Conservation (phyloP, 2,329 filamentous ascomycete genomes). For the Ascosphaera aggregata region DNA sequence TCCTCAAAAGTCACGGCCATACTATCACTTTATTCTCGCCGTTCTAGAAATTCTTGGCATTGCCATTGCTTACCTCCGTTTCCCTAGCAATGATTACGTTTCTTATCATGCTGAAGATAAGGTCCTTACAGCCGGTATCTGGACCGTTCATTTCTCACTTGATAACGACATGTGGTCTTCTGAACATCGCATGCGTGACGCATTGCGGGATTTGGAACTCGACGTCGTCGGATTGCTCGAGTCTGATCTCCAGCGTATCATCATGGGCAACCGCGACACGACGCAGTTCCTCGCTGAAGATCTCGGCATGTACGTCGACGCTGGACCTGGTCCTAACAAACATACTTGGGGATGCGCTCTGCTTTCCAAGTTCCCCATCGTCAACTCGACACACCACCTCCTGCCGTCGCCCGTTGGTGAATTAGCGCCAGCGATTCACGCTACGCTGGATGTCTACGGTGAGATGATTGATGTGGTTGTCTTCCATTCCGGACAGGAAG, state of each 20-base stretch:
- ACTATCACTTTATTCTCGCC: slow-evolving; percentile 50
- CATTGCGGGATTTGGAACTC: slow-evolving; percentile 85
- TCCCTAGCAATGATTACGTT: slow-evolving; percentile 77
- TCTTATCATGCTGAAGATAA: slow-evolving; percentile 78
- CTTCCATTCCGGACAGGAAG: slow-evolving; percentile 96
- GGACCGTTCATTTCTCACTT: slow-evolving; percentile 94
- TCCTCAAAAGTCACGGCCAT: slow-evolving; percentile 32
- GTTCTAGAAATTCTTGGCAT: slow-evolving; percentile 59
- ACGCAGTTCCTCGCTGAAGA: slow-evolving; percentile 92
- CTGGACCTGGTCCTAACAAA: slow-evolving; percentile 91
- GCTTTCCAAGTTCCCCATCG: slow-evolving; percentile 88
- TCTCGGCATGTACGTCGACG: slow-evolving; percentile 96
- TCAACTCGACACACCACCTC: slow-evolving; percentile 91
- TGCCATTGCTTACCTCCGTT: slow-evolving; percentile 64
- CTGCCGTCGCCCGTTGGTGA: slow-evolving; percentile 86
- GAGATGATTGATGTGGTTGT: slow-evolving; percentile 82
- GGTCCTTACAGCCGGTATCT: slow-evolving; percentile 80
- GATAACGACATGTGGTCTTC: slow-evolving; percentile 99
- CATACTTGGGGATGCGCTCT: slow-evolving; percentile 93
- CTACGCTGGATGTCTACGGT: slow-evolving; percentile 86
- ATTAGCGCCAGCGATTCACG: slow-evolving; percentile 84
- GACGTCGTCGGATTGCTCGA: slow-evolving; percentile 92
- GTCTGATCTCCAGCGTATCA: slow-evolving; percentile 84
- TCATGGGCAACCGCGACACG: slow-evolving; percentile 96
- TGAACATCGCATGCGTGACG: slow-evolving; percentile 75